These are phyloP conservation scores for Floccularia luteovirens DNA, from an alignment of 768 basidiomycete species.

Conservation along the genomic window DNA sequence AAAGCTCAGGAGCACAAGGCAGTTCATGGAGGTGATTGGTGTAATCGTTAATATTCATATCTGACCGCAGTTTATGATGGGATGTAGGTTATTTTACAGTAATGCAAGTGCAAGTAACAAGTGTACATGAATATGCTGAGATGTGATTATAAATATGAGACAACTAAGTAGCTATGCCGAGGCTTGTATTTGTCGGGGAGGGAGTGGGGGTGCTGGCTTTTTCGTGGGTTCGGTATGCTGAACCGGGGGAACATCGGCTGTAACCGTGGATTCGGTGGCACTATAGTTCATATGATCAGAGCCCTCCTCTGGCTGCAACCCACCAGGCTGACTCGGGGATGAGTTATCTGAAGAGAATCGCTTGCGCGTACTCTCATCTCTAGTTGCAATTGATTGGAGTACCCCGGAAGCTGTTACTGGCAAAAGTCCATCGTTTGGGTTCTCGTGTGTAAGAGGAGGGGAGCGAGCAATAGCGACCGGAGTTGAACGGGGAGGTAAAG, in stretches of 20 bases:
- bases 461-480: constrained; percentile 15
- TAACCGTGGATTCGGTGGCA: too few species aligned
- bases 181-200: constrained; percentile 17
- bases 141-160: neutral
- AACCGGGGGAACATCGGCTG: constrained; percentile 1
- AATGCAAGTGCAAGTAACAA: too few species aligned
- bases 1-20: too few species aligned
- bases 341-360: too few species aligned
- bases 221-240: neutral
- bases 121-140: too few species aligned
- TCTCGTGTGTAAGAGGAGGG: constrained; percentile 1
- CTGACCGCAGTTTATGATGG: too few species aligned
- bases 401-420: constrained; percentile 41
- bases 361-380: constrained; percentile 28
- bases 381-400: constrained; percentile 48
- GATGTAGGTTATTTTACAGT: too few species aligned
- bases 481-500: constrained; percentile 34
- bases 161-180: constrained; percentile 6
- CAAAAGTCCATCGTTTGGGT: constrained; percentile 5
- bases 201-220: constrained; percentile 16
- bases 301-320: too few species aligned
- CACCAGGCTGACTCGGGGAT: constrained; percentile 3
- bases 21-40: too few species aligned
- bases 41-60: too few species aligned
- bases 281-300: too few species aligned